Evolutionary conservation across 441 rosid species (phyloP).

Genomic region (California macrophylla): DNA sequence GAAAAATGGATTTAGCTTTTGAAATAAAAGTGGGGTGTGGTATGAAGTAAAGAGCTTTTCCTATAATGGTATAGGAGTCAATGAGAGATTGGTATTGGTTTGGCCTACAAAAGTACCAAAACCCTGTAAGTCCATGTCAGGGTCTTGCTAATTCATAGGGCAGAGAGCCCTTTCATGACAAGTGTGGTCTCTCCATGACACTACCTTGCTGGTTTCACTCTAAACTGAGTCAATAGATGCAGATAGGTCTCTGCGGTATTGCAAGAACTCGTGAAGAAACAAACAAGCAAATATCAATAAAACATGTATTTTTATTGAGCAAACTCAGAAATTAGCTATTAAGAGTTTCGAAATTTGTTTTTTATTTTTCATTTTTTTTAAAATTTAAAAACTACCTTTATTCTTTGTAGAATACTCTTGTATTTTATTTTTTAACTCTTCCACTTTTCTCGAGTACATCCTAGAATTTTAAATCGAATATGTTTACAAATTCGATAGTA

Average conservation of each 20-base stretch:
- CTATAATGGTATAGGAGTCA: conserved; percentile 10
- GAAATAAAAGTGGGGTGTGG: conserved; percentile 29
- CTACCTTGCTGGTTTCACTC: background rate
- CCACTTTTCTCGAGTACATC: too few relatives aligned
- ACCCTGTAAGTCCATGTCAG: background rate
- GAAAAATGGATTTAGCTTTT: conserved; percentile 25
- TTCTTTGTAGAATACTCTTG: too few relatives aligned
- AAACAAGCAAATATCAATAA: background rate
- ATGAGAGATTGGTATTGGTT: background rate
- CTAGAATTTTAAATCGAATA: too few relatives aligned
- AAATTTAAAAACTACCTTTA: too few relatives aligned
- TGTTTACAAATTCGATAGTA: too few relatives aligned
- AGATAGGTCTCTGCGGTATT: background rate
- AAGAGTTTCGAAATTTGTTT: too few relatives aligned
- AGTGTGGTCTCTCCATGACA: conserved; percentile 5
- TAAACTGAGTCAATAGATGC: background rate
- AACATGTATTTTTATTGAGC: too few relatives aligned
- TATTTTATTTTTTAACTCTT: too few relatives aligned
- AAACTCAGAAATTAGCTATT: too few relatives aligned
- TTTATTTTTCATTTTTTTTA: too few relatives aligned
- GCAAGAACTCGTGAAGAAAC: background rate
- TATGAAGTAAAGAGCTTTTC: conserved; percentile 21
- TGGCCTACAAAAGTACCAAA: conserved; percentile 6
- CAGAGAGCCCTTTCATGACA: background rate
- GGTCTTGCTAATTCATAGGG: conserved; percentile 3